These are phyloP conservation scores for Eremomyces bilateralis DNA, from an alignment of 495 filamentous ascomycete species.

Conservation along the genomic window DNA sequence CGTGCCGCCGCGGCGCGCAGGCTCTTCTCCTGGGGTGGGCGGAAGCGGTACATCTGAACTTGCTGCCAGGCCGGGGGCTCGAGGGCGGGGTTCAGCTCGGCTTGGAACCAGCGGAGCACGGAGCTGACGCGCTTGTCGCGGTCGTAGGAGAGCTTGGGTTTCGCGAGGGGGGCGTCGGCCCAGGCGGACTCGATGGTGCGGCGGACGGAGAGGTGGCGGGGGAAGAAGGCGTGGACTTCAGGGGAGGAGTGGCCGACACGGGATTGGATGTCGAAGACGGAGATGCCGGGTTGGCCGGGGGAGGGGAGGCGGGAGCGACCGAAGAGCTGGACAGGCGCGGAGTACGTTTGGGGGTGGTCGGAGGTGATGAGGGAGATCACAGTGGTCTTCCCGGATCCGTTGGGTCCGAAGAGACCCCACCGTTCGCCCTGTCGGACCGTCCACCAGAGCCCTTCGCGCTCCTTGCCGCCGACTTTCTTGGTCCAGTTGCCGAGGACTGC, in stretches of 20 bases:
- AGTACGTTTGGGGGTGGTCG: conserved; percentile 88
- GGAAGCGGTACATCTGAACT: not conserved
- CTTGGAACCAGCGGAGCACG: conserved; percentile 48
- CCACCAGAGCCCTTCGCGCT: conserved; percentile 51
- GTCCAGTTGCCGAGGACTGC: conserved; percentile 65
- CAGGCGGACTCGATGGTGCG: conserved; percentile 65
- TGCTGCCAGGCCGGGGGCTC: conserved; percentile 1
- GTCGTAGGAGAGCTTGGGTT: conserved; percentile 35
- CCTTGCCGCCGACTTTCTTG: conserved; percentile 27
- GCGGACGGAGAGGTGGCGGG: conserved; percentile 50
- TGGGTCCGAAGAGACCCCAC: conserved; percentile 83
- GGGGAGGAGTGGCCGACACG: conserved; percentile 83
- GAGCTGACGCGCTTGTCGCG: conserved; percentile 36
- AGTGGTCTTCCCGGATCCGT: conserved; percentile 83
- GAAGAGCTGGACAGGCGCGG: conserved; percentile 66
- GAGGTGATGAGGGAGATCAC: conserved; percentile 80
- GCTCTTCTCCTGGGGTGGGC: too few relatives aligned
- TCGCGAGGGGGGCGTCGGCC: conserved; percentile 62
- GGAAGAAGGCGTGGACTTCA: conserved; percentile 86
- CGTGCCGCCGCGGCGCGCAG: not conserved
- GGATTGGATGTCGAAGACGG: conserved; percentile 76
- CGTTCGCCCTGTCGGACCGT: conserved; percentile 59
- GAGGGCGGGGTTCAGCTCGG: conserved; percentile 39
- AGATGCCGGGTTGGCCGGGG: conserved; percentile 48
- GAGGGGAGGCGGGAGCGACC: conserved; percentile 59